phyloP scores from a whole-genome alignment of 306 rosid genomes.

The Glycine soja region DNA sequence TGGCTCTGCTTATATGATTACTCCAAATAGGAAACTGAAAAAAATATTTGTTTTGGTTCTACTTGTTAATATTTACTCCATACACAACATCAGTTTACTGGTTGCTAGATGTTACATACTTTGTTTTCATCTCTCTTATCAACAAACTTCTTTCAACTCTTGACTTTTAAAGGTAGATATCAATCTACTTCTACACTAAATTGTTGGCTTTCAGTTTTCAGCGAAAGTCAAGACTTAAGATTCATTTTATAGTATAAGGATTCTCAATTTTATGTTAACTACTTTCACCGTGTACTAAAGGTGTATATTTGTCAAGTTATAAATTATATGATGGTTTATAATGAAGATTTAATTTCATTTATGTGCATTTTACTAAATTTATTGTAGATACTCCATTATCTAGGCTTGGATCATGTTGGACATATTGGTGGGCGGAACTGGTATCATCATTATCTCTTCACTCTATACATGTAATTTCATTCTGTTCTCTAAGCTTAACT shows the following conservation, averaged over 20 bases:
- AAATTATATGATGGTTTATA: conserved; percentile 42
- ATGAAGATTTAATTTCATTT: conserved; percentile 37
- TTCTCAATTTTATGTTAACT: conserved; percentile 6
- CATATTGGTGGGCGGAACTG: conserved; percentile 95
- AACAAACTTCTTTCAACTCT: conserved; percentile 15
- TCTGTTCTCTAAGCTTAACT: conserved; percentile 48
- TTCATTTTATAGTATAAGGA: conserved; percentile 9
- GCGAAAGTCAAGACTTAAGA: conserved; percentile 26
- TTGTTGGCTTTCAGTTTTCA: conserved; percentile 25
- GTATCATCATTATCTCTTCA: conserved; percentile 52
- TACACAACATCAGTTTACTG: conserved; percentile 9
- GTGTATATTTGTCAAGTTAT: conserved; percentile 22
- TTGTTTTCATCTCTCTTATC: conserved; percentile 20
- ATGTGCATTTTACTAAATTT: conserved; percentile 55
- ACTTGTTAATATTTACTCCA: background rate
- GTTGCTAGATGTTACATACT: background rate
- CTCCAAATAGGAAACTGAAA: background rate
- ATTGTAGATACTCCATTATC: conserved; percentile 95
- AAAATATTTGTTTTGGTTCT: conserved; percentile 3
- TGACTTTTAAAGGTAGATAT: conserved; percentile 27
- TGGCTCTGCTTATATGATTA: conserved; percentile 6
- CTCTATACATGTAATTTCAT: conserved; percentile 36
- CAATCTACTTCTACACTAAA: background rate
- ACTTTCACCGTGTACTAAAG: conserved; percentile 21
- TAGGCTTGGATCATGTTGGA: conserved; percentile 98